Base-by-base conservation (phyloP, 208 protist genomes). In the Trypanosomatidae sp. region DNA sequence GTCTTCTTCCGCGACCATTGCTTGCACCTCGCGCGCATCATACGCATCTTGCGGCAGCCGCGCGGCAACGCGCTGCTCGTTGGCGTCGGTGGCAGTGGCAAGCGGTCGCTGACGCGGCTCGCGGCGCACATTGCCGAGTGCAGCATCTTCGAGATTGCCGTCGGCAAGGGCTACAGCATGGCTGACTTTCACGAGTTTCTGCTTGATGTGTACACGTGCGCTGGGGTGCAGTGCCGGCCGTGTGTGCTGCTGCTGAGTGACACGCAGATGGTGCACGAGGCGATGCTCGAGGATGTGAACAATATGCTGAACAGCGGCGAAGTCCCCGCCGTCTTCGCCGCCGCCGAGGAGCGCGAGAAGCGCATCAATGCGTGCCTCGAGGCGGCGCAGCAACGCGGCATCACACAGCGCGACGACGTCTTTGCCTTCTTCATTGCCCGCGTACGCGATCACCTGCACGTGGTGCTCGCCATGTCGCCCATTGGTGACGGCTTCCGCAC, bases 241-340 rank as follows among this genome's bases (percentile, higher is more conserved):
- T 82, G 90, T 19, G 83, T 97, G 16, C 90, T 99, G 50, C 57
- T 98, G 20, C 64, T 98, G 39, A 87, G 75, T 10, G 97, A 99
- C 71, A 93, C 92, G 38, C 92, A 98, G 53, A 94, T 99, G 48
- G 79, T 97, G 6, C 72, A 93, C 32, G 93, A 97, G 59, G 56
- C 75, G 26, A 98, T 98, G 74, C 65, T 98, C 11, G 96, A 99
- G 74, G 95, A 98, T 53, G 82, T 98, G 30, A 98, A 98, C 70
- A 97, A 90, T 66, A 96, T 98, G 30, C 73, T 99, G 6, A 98
- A 98, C 79, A 94, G 87, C 1, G 96, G 97, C 50, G 97, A 98
- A 69, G 95, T 98, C 44, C 96, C 97, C 20, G 95, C 93, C 20
- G 71, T 99, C 42, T 98, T 98, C 54, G 81, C 66, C n/a, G 81